A percentile compares a stretch with the other conserved stretches of the same genome.
Evolutionary conservation across 768 basidiomycete species (phyloP).

Genomic region (Lactarius sanguifluus): DNA sequence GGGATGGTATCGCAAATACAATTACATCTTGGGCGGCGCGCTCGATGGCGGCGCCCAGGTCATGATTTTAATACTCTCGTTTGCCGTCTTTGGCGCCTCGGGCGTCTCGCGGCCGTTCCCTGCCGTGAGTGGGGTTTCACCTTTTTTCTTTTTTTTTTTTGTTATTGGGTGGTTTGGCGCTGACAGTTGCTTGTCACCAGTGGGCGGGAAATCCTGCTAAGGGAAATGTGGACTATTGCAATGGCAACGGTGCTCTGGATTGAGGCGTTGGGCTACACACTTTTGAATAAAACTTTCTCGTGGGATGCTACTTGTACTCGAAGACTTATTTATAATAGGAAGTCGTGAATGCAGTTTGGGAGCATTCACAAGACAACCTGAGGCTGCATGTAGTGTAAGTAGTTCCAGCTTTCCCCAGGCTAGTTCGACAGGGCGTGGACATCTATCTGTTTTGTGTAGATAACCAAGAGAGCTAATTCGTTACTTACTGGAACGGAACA

Average conservation of each 20-base stretch:
- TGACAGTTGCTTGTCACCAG: slow-evolving; percentile 4
- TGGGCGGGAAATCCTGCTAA: slow-evolving; percentile 56
- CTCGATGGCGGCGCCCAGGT: slow-evolving; percentile 65
- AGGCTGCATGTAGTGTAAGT: neutral
- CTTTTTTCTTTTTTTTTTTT: too few species aligned
- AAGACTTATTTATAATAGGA: too few species aligned
- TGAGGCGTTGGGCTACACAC: slow-evolving; percentile 21
- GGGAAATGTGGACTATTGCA: slow-evolving; percentile 60
- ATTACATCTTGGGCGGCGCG: slow-evolving; percentile 66
- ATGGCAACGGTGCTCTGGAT: slow-evolving; percentile 55
- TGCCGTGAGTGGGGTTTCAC: slow-evolving; percentile 5
- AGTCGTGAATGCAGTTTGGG: neutral
- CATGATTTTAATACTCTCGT: slow-evolving; percentile 63
- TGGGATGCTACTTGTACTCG: neutral
- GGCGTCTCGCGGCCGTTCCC: slow-evolving; percentile 53
- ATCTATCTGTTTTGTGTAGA: too few species aligned
- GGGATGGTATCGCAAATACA: slow-evolving; percentile 65
- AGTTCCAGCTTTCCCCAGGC: too few species aligned
- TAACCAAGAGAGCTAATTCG: too few species aligned
- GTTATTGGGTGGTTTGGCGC: neutral
- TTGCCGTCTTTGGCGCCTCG: slow-evolving; percentile 64
- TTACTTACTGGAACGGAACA: too few species aligned
- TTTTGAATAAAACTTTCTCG: too few species aligned
- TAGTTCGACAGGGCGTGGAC: too few species aligned
- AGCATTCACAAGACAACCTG: too few species aligned